Conservation (phyloP, 1,284 basidiomycete genomes). For the Kwoniella shivajii region DNA sequence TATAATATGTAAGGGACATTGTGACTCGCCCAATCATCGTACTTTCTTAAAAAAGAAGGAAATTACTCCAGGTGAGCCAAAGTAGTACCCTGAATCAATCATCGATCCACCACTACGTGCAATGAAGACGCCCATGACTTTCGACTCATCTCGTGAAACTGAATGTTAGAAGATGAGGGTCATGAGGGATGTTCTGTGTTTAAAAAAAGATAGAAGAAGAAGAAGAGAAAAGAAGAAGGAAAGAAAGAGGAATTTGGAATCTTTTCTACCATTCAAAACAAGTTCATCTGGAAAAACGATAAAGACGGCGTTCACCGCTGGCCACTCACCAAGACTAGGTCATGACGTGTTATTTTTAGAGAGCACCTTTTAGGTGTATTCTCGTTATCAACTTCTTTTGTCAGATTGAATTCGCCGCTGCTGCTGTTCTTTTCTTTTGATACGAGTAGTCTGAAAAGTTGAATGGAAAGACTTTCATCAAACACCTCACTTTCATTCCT, state of each 20-base stretch:
- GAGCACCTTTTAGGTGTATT: neutral
- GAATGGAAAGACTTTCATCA: neutral
- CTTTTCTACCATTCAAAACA: too few species aligned
- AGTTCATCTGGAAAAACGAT: too few species aligned
- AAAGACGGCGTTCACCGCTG: too few species aligned
- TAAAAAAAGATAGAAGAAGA: slow-evolving; percentile 13
- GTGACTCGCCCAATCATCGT: slow-evolving; percentile 19
- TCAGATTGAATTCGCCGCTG: neutral
- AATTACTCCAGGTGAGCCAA: slow-evolving; percentile 17
- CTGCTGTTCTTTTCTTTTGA: neutral
- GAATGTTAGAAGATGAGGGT: neutral
- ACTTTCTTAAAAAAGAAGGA: neutral
- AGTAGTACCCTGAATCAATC: slow-evolving; percentile 13
- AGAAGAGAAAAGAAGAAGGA: slow-evolving; percentile 1
- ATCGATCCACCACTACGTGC: slow-evolving; percentile 9
- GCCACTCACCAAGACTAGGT: neutral
- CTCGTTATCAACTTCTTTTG: neutral
- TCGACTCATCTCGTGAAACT: slow-evolving; percentile 8
- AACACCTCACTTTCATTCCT: too few species aligned
- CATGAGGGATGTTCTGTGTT: slow-evolving; percentile 13
- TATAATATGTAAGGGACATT: slow-evolving; percentile 13
- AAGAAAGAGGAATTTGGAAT: neutral
- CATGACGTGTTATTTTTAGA: neutral
- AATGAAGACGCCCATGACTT: slow-evolving; percentile 10
- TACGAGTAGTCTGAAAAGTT: neutral